Evolutionary conservation across 805 yeast genomes (phyloP).

Genomic region (Saccharomyces paradoxus): DNA sequence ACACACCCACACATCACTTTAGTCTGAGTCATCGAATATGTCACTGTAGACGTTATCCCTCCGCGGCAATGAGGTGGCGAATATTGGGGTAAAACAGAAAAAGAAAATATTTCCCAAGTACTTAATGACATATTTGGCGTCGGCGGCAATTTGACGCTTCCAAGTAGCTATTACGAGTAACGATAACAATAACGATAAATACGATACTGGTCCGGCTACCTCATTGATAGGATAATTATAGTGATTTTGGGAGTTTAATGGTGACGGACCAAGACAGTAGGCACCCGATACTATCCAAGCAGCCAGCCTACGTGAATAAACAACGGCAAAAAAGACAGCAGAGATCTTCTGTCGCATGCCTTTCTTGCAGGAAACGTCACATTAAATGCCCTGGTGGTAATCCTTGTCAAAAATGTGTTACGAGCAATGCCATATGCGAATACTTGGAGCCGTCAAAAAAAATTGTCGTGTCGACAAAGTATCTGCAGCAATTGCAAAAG

Average conservation of each 20-base stretch:
- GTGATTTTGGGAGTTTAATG: background rate
- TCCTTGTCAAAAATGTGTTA: slow-evolving; percentile 57
- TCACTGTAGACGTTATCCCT: background rate
- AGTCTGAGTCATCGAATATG: background rate
- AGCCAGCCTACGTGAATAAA: background rate
- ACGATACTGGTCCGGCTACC: background rate
- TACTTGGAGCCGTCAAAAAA: slow-evolving; percentile 66
- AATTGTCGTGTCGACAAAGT: slow-evolving; percentile 64
- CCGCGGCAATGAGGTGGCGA: background rate
- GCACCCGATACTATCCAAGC: background rate
- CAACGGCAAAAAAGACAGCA: slow-evolving; percentile 8
- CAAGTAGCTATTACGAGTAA: background rate
- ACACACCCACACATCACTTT: background rate
- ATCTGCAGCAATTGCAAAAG: slow-evolving; percentile 57
- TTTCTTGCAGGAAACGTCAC: slow-evolving; percentile 62
- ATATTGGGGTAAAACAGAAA: background rate
- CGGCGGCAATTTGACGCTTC: background rate
- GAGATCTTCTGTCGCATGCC: slow-evolving; percentile 37
- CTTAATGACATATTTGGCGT: background rate
- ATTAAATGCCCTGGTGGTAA: slow-evolving; percentile 72
- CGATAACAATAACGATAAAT: background rate
- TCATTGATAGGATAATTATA: background rate
- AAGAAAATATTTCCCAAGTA: background rate
- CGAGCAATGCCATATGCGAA: slow-evolving; percentile 53
- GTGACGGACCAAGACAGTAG: background rate